Conservation (phyloP, 2,329 filamentous ascomycete genomes). For the Sphaerulina musiva region DNA sequence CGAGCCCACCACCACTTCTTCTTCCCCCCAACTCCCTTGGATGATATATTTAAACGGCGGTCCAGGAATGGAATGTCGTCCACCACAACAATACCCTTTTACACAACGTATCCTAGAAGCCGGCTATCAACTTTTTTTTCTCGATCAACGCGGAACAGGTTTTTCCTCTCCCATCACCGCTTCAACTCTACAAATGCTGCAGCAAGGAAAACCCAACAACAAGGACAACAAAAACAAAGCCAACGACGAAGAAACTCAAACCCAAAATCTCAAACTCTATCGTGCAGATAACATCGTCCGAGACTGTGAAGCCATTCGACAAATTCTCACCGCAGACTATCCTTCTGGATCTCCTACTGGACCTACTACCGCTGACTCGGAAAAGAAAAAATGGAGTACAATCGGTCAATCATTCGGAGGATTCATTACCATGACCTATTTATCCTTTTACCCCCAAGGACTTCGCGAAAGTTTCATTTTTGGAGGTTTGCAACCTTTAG, state of each 20-base stretch:
- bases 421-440: conserved; percentile 76
- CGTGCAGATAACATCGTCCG: conserved; percentile 84
- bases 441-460: conserved; percentile 66
- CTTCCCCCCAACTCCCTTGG: conserved; percentile 46
- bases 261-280: conserved; percentile 74
- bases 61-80: conserved; percentile 68
- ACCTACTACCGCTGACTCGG: conserved; percentile 22
- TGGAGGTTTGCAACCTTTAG: conserved; percentile 74
- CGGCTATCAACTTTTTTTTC: conserved; percentile 73
- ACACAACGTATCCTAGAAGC: conserved; percentile 66
- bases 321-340: conserved; percentile 63
- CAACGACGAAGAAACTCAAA: conserved; percentile 62
- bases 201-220: no score
- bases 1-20: conserved; percentile 43
- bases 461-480: conserved; percentile 76
- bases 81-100: conserved; percentile 67
- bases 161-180: conserved; percentile 74
- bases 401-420: conserved; percentile 91
- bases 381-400: conserved; percentile 73
- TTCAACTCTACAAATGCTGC: conserved; percentile 49
- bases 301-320: conserved; percentile 80
- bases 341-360: no score
- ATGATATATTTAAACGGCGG: conserved; percentile 76
- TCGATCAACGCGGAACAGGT: conserved; percentile 90
- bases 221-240: no score